Base-by-base conservation (phyloP, 176 grass and related monocot species). In the Chrysopogon serrulatus region DNA sequence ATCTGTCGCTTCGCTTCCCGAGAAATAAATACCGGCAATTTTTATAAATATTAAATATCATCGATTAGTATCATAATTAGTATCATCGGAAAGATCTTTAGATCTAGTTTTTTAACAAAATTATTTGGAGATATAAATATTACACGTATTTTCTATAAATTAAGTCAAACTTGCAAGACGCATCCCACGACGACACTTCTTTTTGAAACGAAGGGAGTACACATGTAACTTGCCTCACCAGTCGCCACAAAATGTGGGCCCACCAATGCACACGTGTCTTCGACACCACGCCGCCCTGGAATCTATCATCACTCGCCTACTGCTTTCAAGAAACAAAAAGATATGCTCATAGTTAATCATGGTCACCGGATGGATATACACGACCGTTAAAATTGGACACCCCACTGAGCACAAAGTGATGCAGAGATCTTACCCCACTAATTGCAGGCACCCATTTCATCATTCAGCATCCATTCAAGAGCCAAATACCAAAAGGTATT, bases 341-440 rank as follows among this genome's bases (percentile, higher is more conserved):
- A 5, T 41, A 26, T 10, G 39, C 49, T 69, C 39, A 41, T 75
- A 61, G 34, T 17, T 73, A 56, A 10, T 16, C 30, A 67, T 51
- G 21, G 45, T 8, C 36, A 15, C 35, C 16, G 44, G 67, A 83
- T 68, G 59, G 68, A 86, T 79, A 74, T 83, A 79, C 79, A 86
- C 48, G 19, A 62, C 79, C 80, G 68, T 83, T 87, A 79, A 87
- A 79, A 42, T 79, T 87, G 74, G 79, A 6, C 68, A 61, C 8
- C 57, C 74, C 57, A 86, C 79, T 83, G 2, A 75, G 16, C 70
- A 31, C 24, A 83, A 76, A 76, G 48, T 53, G 84, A 74, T 74
- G 15, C 13, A 3, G 42, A 15, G 79, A 74, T 75, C 5, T 74
- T 79, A 82, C 77, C 66, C 66, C 24, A 78, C 57, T 74, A 86